Conservation (phyloP, 2,329 filamentous ascomycete species). For the Colletotrichum orchidophilum region DNA sequence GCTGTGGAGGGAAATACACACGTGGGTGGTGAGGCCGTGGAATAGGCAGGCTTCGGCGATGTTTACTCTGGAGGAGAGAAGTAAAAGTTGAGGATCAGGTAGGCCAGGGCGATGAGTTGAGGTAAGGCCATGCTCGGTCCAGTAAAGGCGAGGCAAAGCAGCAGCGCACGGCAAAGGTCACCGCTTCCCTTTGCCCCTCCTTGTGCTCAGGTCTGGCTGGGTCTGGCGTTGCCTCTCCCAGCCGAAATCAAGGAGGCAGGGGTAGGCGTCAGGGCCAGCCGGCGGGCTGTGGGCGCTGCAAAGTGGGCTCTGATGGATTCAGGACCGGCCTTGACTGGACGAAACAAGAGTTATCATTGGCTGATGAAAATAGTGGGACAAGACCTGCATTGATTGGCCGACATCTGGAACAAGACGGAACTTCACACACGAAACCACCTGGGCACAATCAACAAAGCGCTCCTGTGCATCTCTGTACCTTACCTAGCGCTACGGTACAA, state of each 20-base stretch:
- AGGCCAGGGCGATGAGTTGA: background rate
- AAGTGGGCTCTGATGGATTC: background rate
- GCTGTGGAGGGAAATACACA: background rate
- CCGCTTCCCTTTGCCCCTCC: slow-evolving; percentile 31
- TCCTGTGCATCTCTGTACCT: background rate
- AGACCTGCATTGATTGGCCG: slow-evolving; percentile 28
- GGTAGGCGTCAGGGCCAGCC: slow-evolving; percentile 2
- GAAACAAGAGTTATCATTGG: slow-evolving; percentile 4
- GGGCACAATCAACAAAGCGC: slow-evolving; percentile 20
- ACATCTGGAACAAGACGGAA: slow-evolving; percentile 33
- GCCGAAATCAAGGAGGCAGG: background rate
- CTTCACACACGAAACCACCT: slow-evolving; percentile 34
- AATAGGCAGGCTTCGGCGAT: slow-evolving; percentile 20
- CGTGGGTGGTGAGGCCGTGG: slow-evolving; percentile 3
- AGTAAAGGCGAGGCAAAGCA: background rate
- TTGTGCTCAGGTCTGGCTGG: background rate
- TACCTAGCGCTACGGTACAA: too few species aligned
- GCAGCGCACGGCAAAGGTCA: slow-evolving; percentile 13
- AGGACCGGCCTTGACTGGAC: background rate
- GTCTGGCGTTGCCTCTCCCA: background rate
- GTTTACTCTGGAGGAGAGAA: slow-evolving; percentile 29
- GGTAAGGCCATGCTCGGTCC: background rate
- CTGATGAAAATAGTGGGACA: background rate
- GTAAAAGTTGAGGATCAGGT: slow-evolving; percentile 19
- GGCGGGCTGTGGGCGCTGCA: slow-evolving; percentile 10